Evolutionary conservation across 768 basidiomycete genomes (phyloP).

Genomic region (Termitomyces sp.): DNA sequence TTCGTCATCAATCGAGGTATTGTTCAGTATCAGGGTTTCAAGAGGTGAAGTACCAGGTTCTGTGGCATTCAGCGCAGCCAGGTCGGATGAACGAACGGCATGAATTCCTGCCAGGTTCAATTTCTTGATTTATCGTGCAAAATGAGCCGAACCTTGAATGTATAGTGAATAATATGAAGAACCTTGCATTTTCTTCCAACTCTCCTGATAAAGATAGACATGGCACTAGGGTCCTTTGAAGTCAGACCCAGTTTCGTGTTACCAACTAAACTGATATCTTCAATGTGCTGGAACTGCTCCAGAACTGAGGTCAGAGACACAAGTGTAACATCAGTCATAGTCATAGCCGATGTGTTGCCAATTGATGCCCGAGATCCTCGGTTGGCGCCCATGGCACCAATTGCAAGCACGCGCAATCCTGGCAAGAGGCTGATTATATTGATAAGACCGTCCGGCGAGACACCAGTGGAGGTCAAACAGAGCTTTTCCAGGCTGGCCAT

Average conservation of each 20-base stretch:
- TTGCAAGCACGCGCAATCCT: slow-evolving; percentile 41
- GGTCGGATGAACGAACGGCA: slow-evolving; percentile 44
- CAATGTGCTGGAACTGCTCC: slow-evolving; percentile 31
- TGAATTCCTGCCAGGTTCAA: slow-evolving; percentile 58
- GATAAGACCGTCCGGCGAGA: slow-evolving; percentile 38
- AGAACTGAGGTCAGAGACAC: slow-evolving; percentile 38
- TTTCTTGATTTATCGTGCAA: slow-evolving; percentile 31
- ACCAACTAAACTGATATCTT: slow-evolving; percentile 57
- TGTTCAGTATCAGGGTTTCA: slow-evolving; percentile 50
- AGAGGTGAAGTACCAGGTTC: slow-evolving; percentile 34
- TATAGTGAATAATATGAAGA: slow-evolving; percentile 6
- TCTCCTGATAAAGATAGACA: slow-evolving; percentile 41
- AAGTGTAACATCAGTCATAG: slow-evolving; percentile 51
- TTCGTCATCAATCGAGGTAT: slow-evolving; percentile 58
- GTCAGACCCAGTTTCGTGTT: slow-evolving; percentile 56
- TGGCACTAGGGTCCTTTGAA: slow-evolving; percentile 27
- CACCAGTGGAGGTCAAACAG: slow-evolving; percentile 54
- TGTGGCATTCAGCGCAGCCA: slow-evolving; percentile 43
- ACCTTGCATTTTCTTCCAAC: slow-evolving; percentile 64
- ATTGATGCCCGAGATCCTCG: slow-evolving; percentile 40
- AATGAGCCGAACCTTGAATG: neutral
- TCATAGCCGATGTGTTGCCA: slow-evolving; percentile 46
- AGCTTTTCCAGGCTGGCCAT: slow-evolving; percentile 49
- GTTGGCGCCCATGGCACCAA: slow-evolving; percentile 56
- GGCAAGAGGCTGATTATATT: slow-evolving; percentile 33